phyloP scores from a whole-genome alignment of 2,329 filamentous ascomycete genomes.

The Aspergillus clavatus region DNA sequence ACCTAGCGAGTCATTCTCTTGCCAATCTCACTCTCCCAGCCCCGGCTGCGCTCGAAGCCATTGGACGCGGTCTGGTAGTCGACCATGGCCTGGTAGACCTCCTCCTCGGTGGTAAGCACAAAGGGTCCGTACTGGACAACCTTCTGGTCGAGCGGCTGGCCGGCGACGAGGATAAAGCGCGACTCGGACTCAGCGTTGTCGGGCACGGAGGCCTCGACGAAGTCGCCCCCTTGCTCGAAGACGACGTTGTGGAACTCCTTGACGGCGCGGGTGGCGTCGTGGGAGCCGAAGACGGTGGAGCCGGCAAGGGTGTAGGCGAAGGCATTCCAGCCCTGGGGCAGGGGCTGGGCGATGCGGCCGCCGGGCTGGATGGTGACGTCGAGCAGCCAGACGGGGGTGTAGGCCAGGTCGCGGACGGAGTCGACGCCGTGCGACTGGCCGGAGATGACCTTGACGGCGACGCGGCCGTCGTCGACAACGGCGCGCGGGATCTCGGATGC shows the following conservation, averaged over 20 bases:
- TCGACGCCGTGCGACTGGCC: conserved; percentile 80
- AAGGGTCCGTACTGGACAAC: conserved; percentile 83
- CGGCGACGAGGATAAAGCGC: conserved; percentile 64
- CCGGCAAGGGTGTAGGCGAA: conserved; percentile 85
- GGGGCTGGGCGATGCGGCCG: conserved; percentile 66
- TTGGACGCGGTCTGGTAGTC: conserved; percentile 70
- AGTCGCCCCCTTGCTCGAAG: conserved; percentile 74
- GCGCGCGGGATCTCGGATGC: conserved; percentile 73
- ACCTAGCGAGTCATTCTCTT: conserved; percentile 57
- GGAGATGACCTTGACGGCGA: conserved; percentile 83
- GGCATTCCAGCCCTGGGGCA: conserved; percentile 81
- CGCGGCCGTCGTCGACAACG: conserved; percentile 66
- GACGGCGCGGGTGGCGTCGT: conserved; percentile 23
- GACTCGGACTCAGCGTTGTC: conserved; percentile 55
- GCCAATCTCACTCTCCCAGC: conserved; percentile 83
- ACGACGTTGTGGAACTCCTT: conserved; percentile 79
- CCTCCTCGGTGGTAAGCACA: conserved; percentile 66
- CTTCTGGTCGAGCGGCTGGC: conserved; percentile 72
- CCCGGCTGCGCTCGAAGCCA: conserved; percentile 72
- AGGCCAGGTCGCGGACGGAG: conserved; percentile 82
- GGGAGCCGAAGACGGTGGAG: conserved; percentile 58
- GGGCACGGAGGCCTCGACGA: conserved; percentile 65
- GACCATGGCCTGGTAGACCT: conserved; percentile 69
- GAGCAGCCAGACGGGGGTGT: conserved; percentile 95
- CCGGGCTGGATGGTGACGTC: conserved; percentile 78